A percentile compares a stretch with the other conserved stretches of the same genome.
Conservation (phyloP, 768 basidiomycete species). For the Kwoniella dejecticola region DNA sequence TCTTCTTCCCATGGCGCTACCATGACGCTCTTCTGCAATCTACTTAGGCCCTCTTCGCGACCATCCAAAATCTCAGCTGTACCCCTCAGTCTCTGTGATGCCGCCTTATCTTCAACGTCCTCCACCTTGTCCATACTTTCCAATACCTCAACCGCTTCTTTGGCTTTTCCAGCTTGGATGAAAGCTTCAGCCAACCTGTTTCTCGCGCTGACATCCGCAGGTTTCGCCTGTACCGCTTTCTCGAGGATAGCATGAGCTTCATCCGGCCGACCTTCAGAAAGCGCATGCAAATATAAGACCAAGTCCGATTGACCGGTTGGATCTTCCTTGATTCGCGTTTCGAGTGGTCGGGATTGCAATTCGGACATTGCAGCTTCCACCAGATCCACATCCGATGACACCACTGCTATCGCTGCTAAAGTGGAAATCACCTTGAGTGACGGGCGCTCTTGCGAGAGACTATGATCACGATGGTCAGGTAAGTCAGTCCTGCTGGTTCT, state of each 20-base stretch:
- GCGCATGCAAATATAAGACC: constrained; percentile 70
- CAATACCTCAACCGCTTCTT: constrained; percentile 21
- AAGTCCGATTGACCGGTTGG: constrained; percentile 70
- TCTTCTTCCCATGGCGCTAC: constrained; percentile 43
- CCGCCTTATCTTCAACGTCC: constrained; percentile 9
- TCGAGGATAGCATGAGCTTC: constrained; percentile 29
- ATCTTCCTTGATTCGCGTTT: constrained; percentile 69
- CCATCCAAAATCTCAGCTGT: constrained; percentile 27
- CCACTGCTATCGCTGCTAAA: constrained; percentile 84
- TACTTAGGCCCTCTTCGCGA: constrained; percentile 30
- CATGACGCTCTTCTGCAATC: constrained; percentile 39
- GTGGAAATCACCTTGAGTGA: constrained; percentile 79
- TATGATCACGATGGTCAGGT: constrained; percentile 50
- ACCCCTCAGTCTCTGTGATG: constrained; percentile 21
- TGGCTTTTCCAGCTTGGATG: constrained; percentile 23
- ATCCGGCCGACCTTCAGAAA: constrained; percentile 49
- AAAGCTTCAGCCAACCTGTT: constrained; percentile 35
- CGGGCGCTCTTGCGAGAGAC: constrained; percentile 74
- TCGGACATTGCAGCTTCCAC: constrained; percentile 86
- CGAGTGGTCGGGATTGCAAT: constrained; percentile 68
- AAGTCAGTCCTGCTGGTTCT: background rate
- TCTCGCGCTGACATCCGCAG: constrained; percentile 13
- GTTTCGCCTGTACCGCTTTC: constrained; percentile 18
- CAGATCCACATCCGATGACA: constrained; percentile 68
- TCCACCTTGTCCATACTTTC: background rate